phyloP scores from a whole-genome alignment of 2,329 filamentous ascomycete species.

The Paramyrothecium roridum region DNA sequence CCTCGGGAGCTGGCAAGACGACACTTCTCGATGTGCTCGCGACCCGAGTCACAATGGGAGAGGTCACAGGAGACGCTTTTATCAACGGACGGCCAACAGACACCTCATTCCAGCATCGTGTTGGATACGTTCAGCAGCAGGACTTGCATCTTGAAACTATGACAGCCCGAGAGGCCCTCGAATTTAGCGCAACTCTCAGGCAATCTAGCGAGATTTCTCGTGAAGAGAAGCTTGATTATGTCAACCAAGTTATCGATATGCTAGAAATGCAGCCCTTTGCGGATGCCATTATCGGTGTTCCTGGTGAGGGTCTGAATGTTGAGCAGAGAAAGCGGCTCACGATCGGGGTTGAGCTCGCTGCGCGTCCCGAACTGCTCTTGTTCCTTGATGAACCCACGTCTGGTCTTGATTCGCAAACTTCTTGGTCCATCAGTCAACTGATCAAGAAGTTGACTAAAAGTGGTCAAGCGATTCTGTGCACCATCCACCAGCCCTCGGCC shows the following conservation, averaged over 20 bases:
- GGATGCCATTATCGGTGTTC: conserved; percentile 52
- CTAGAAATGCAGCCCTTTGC: conserved; percentile 57
- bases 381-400: conserved; percentile 79
- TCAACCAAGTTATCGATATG: conserved; percentile 25
- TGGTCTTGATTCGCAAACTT: conserved; percentile 71
- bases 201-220: conserved; percentile 56
- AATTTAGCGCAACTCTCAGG: conserved; percentile 65
- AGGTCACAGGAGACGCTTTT: conserved; percentile 67
- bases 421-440: conserved; percentile 70
- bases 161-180: conserved; percentile 49
- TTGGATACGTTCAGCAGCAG: conserved; percentile 70
- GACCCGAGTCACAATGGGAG: conserved; percentile 69
- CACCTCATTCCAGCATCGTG: conserved; percentile 62
- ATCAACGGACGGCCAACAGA: conserved; percentile 65
- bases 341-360: conserved; percentile 73
- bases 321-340: conserved; percentile 58
- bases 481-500: conserved; percentile 44
- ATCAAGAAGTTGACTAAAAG: conserved; percentile 60
- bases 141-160: conserved; percentile 68
- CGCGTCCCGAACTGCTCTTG: conserved; percentile 67
- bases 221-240: conserved; percentile 20
- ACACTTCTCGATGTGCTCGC: conserved; percentile 72
- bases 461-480: conserved; percentile 42
- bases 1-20: conserved; percentile 73
- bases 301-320: conserved; percentile 51